A percentile compares a stretch with the other conserved stretches of the same genome.
These are phyloP conservation scores for Pseudoneurospora amorphoporcata DNA, from an alignment of 495 filamentous ascomycete genomes.

Conservation along the genomic window DNA sequence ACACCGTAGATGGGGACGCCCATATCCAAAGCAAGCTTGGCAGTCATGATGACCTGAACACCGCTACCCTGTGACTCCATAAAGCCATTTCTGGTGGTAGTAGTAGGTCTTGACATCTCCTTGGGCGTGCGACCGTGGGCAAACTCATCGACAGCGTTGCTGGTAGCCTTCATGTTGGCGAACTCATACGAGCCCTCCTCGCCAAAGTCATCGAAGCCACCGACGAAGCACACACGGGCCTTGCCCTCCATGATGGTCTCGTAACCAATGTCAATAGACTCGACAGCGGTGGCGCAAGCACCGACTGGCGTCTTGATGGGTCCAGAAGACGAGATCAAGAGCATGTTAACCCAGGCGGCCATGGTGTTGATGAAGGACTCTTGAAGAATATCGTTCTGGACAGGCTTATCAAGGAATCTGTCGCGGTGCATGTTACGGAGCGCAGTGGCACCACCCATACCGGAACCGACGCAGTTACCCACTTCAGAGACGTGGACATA, in stretches of 20 bases:
- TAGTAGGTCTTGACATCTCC: constrained; percentile 97
- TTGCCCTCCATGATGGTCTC: constrained; percentile 98
- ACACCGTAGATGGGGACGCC: constrained; percentile 96
- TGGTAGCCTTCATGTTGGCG: constrained; percentile 99
- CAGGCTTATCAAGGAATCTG: constrained; percentile 89
- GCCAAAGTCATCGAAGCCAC: constrained; percentile 98
- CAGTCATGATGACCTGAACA: constrained; percentile 97
- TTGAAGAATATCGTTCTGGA: constrained; percentile 97
- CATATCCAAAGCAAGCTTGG: constrained; percentile 93
- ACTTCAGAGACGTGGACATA: constrained; percentile 98
- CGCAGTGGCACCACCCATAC: constrained; percentile 87
- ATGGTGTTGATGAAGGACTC: constrained; percentile 99
- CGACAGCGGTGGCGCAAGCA: constrained; percentile 93
- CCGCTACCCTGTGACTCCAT: constrained; percentile 99
- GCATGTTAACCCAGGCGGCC: constrained; percentile 99
- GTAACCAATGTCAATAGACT: constrained; percentile 94
- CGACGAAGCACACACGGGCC: constrained; percentile 91
- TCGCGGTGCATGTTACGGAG: constrained; percentile 98
- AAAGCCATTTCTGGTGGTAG: constrained; percentile 92
- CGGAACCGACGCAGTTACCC: constrained; percentile 96
- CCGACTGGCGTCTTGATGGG: constrained; percentile 98
- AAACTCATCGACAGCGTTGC: constrained; percentile 92
- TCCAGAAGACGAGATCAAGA: constrained; percentile 90
- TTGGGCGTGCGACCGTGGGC: constrained; percentile 87
- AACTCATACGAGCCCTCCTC: constrained; percentile 99